phyloP scores from a whole-genome alignment of 768 basidiomycete species.

The Mrakia gelida region DNA sequence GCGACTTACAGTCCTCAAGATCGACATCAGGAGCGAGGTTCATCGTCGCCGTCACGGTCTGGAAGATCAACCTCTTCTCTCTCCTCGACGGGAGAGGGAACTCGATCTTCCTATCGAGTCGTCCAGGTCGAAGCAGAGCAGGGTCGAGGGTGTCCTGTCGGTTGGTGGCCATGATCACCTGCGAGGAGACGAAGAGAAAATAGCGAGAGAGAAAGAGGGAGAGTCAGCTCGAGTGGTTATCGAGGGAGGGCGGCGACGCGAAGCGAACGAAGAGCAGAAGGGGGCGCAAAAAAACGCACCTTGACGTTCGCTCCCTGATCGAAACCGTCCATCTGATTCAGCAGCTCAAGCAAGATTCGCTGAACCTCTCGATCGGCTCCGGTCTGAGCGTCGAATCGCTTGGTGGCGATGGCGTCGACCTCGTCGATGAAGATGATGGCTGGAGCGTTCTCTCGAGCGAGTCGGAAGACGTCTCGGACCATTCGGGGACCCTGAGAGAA shows the following conservation, averaged over 20 bases:
- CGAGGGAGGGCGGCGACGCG: too few relatives aligned
- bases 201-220: too few relatives aligned
- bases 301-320: slow-evolving; percentile 98
- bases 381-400: slow-evolving; percentile 98
- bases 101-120: slow-evolving; percentile 97
- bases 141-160: slow-evolving; percentile 97
- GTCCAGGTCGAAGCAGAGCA: slow-evolving; percentile 92
- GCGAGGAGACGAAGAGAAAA: background rate
- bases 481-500: slow-evolving; percentile 76
- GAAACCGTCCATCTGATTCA: slow-evolving; percentile 99
- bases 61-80: slow-evolving; percentile 96
- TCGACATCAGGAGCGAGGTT: slow-evolving; percentile 96
- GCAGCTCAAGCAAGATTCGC: slow-evolving; percentile 89
- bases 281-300: slow-evolving; percentile 49
- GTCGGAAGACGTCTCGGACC: slow-evolving; percentile 98
- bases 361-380: slow-evolving; percentile 99
- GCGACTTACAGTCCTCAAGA: slow-evolving; percentile 83
- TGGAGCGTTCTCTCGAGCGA: slow-evolving; percentile 93
- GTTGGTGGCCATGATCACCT: slow-evolving; percentile 99
- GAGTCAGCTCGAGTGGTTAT: too few relatives aligned
- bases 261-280: background rate
- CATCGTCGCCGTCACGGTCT: slow-evolving; percentile 95
- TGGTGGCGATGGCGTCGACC: slow-evolving; percentile 92
- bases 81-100: slow-evolving; percentile 91
- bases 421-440: slow-evolving; percentile 99